Evolutionary conservation across 179 eudicot genomes (phyloP).

Genomic region (Silene coronaria): DNA sequence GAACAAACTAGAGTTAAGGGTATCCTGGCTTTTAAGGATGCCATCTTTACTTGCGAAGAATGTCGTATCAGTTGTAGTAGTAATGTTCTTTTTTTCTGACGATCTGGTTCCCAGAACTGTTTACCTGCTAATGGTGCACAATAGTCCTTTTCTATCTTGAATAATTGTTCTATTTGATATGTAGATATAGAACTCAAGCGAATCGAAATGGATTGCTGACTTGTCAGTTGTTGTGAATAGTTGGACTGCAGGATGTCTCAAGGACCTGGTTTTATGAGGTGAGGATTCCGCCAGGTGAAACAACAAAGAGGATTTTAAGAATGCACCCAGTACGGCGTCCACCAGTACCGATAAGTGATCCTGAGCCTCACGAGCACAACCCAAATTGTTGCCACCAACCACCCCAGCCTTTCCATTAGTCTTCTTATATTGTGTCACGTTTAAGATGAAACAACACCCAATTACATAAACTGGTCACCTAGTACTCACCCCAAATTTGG

Average conservation of each 20-base stretch:
- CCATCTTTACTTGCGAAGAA: not conserved
- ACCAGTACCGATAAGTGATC: not conserved
- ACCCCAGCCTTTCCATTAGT: not conserved
- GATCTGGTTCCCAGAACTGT: not conserved
- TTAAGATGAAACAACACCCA: no score
- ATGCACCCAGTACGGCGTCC: not conserved
- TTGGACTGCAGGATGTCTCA: not conserved
- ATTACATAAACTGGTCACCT: no score
- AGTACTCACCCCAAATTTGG: no score
- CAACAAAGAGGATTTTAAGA: not conserved
- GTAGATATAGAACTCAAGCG: not conserved
- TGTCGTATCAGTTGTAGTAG: not conserved
- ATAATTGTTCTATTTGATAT: not conserved
- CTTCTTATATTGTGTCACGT: not conserved
- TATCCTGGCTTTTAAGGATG: not conserved
- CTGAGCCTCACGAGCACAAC: not conserved
- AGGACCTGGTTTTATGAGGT: not conserved
- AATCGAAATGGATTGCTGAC: not conserved
- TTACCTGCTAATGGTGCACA: conserved; percentile 11
- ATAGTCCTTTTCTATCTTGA: not conserved
- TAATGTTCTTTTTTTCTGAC: not conserved
- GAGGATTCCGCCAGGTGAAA: not conserved
- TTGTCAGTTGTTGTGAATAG: not conserved
- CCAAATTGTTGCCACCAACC: not conserved
- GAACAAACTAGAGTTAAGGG: not conserved